These are phyloP conservation scores for Solanum appendiculatum DNA, from an alignment of 257 asterid genomes.

Conservation along the genomic window DNA sequence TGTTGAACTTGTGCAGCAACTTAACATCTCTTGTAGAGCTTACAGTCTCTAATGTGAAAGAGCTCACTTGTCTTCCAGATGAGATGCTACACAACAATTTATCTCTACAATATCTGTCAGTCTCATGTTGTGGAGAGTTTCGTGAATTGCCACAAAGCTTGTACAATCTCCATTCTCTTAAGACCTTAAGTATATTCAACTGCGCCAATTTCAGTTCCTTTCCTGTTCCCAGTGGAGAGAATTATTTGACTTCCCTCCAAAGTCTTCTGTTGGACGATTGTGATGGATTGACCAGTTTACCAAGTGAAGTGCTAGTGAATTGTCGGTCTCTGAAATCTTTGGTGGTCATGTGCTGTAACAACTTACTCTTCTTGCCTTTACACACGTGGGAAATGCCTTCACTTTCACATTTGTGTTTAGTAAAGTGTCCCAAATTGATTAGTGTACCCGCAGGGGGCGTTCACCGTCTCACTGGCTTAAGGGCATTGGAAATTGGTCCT, in stretches of 20 bases:
- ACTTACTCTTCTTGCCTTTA: not conserved
- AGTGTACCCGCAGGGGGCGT: not conserved
- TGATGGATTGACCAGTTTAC: not conserved
- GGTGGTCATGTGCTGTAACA: rapidly evolving
- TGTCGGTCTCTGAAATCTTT: not conserved
- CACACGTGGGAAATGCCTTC: not conserved
- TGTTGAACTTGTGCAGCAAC: not conserved
- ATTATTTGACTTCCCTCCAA: not conserved
- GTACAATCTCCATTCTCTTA: not conserved
- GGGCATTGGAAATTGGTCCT: rapidly evolving
- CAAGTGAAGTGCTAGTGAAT: not conserved
- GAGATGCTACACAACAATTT: not conserved
- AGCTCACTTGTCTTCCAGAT: not conserved
- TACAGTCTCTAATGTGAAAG: not conserved
- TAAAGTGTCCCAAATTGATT: not conserved
- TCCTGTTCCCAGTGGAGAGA: not conserved
- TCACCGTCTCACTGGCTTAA: not conserved
- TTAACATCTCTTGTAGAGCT: conserved; percentile 1
- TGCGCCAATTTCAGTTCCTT: not conserved
- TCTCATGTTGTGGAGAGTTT: not conserved
- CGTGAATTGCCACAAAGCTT: not conserved
- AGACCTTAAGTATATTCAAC: rapidly evolving
- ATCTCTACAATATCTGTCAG: not conserved
- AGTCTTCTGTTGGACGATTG: rapidly evolving
- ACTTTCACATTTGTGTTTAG: rapidly evolving